Evolutionary conservation across 2,329 filamentous ascomycete species (phyloP), one percentile per base, ranked within the genome.

Genomic region (Escovopsis sp.): DNA sequence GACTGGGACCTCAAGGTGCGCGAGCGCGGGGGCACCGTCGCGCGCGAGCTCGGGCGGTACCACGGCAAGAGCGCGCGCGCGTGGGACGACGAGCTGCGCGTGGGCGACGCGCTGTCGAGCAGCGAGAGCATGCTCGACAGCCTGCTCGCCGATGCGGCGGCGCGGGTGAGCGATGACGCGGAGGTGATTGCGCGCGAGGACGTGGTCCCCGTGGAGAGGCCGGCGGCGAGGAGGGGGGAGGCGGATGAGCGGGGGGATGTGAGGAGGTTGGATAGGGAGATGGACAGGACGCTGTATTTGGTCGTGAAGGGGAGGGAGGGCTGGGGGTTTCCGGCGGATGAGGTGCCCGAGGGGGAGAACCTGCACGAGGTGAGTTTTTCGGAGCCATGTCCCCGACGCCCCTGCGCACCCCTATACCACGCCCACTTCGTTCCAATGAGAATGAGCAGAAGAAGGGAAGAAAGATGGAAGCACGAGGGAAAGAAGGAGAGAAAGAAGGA

Each of bases 21-120:
- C 47, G 79, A 84, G 54, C 79, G 88, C 35, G 56, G 66, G 38
- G 70, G 76, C 49, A 79, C 82, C 7, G 71, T 85, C 6, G 79
- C 83, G 32, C 76, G 84, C 52, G 88, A 96, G 57, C 75, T 94
- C 44, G 88, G 88, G 39, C 65, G 72, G 35, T 94, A 94, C 66
- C 76, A 79, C 49, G 79, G 81, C 42, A 69, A 71, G 48, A 72
- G 65, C 27, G 58, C 72, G 18, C 65, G 76, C 42, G 79, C 76
- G 4, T 98, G 90, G 90, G 85, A 94, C 52, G 90, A 98, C 55
- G 90, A 96, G 62, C 59, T 92, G 36, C 63, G 82, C 11, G 71
- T 90, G 2, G 85, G 83, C 11, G 79, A 85, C 39, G 54, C 65
- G 36, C 68, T 80, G 42, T 76, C 73, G 40, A 65, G 71, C 44